Evolutionary conservation across 176 grass and related monocot genomes (phyloP), one percentile per base, ranked within the genome.

Genomic region (Juncus effusus): DNA sequence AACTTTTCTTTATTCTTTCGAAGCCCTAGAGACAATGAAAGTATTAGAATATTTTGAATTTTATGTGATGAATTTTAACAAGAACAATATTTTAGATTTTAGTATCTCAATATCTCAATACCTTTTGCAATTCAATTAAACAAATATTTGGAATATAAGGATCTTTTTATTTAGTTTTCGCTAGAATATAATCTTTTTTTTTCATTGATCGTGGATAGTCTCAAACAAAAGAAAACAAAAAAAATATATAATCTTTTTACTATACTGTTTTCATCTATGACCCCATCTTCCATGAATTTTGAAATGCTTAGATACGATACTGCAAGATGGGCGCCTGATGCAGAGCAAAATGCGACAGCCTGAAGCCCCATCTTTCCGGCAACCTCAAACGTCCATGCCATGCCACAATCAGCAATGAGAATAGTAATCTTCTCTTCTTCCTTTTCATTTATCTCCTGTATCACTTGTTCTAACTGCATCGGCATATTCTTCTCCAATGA

Each of bases 221-320:
- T 3, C 51, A 10, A 55, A 55, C 51, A 55, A 11, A 55, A 12
- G 9, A 55, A 10, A 55, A 55, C 13, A 13, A 55, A 55, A 55
- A 13, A 55, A 55, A 55, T 4, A 28, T 28, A 28, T 28, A 28
- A 28, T 28, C 19, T 28, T 28, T 28, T 59, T 59, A 16, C 16
- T 14, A 7, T 78, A 86, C 87, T 80, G 13, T 51, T 63, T 65
- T 63, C 78, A 73, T 82, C 84, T 42, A 92, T 12, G 28, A 84
- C 10, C 1, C 71, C 81, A 13, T 72, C 65, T 42, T 79, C 64
- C 3, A 87, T 84, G 53, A 92, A n/a, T 49, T 50, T 70, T 0
- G 84, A 77, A 63, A 92, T 69, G n/a, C 70, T 84, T 60, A 79
- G 4, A 56, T 51, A 13, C 44, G 44, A 47, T 47, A 77, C 59